Conservation (phyloP, 2,329 filamentous ascomycete genomes). For the Claviceps paspali region DNA sequence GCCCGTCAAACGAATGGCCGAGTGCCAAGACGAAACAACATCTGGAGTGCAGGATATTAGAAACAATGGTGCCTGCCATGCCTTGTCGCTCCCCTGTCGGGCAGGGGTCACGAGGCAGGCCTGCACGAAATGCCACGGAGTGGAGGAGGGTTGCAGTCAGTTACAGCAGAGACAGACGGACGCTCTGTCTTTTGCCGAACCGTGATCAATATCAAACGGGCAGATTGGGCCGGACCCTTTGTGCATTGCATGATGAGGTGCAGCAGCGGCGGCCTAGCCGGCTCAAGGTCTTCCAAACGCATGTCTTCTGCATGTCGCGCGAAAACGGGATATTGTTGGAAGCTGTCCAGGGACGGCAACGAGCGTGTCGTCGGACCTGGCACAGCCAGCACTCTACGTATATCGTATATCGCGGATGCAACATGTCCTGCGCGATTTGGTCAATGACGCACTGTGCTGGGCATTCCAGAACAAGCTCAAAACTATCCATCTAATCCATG, state of each 20-base stretch:
- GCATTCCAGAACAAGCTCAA: no score
- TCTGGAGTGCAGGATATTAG: not conserved
- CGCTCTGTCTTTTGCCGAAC: not conserved
- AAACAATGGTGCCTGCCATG: no score
- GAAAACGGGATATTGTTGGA: no score
- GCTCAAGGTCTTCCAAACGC: not conserved
- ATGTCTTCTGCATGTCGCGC: no score
- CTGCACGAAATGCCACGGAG: slow-evolving; percentile 1
- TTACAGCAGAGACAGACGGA: not conserved
- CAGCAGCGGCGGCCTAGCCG: not conserved
- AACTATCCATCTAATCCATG: no score
- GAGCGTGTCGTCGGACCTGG: no score
- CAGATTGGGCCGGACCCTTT: slow-evolving; percentile 2
- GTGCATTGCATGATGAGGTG: slow-evolving; percentile 1
- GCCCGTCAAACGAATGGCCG: no score
- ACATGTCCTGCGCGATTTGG: no score
- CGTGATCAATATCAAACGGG: not conserved
- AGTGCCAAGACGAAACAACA: not conserved
- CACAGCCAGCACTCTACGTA: no score
- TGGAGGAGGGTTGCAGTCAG: not conserved
- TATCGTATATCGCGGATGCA: no score
- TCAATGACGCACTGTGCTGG: no score
- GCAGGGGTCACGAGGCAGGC: not conserved
- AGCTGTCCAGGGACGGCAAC: no score
- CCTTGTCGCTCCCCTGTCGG: not conserved